Evolutionary conservation across 352 stramenopile species (phyloP).

Genomic region (Phytopythium sindhum): DNA sequence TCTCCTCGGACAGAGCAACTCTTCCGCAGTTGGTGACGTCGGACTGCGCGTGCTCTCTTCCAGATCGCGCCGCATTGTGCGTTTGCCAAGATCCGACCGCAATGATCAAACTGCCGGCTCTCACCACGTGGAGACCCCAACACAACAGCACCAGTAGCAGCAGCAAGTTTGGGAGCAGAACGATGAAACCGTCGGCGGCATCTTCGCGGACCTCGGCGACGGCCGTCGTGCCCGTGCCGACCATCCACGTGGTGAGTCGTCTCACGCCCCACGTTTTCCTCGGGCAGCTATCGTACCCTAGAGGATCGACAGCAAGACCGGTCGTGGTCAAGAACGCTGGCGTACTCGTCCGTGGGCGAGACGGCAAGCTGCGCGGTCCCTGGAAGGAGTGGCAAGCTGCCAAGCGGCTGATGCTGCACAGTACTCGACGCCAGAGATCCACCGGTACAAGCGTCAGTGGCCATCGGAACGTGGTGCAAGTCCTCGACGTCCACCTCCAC

Average conservation of each 20-base stretch:
- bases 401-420: constrained; percentile 3
- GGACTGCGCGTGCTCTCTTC: too few species aligned
- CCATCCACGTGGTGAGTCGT: constrained; percentile 5
- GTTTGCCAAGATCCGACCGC: neutral
- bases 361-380: constrained; percentile 14
- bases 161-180: neutral
- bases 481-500: constrained; percentile 34
- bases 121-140: neutral
- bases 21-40: neutral
- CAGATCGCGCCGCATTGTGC: neutral
- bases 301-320: neutral
- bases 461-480: constrained; percentile 37
- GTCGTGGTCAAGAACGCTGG: constrained; percentile 31
- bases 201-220: neutral
- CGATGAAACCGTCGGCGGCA: neutral
- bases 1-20: too few species aligned
- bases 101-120: neutral
- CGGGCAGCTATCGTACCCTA: constrained; percentile 14
- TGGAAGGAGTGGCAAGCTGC: constrained; percentile 29
- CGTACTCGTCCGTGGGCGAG: constrained; percentile 14
- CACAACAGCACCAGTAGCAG: neutral
- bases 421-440: constrained; percentile 1
- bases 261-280: constrained; percentile 31
- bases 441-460: neutral
- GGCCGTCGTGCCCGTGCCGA: neutral